Evolutionary conservation across 345 rosid genomes (phyloP).

Genomic region (Eucalyptus coolabah): DNA sequence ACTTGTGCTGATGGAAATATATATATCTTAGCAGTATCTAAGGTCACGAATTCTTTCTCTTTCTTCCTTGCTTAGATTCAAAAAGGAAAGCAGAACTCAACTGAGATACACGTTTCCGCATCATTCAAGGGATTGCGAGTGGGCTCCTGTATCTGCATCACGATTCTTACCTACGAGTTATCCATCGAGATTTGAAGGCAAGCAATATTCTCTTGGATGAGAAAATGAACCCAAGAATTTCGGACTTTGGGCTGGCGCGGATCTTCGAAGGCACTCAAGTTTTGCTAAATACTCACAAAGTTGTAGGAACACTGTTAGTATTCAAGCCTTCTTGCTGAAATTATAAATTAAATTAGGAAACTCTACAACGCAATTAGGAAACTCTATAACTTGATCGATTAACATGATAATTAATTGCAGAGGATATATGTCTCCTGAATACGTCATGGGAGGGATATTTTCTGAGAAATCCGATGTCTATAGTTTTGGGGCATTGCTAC

Average conservation of each 20-base stretch:
- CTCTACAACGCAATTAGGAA: neutral
- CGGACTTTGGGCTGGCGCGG: conserved; percentile 25
- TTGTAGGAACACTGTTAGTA: conserved; percentile 11
- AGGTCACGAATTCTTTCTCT: neutral
- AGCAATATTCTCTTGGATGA: conserved; percentile 16
- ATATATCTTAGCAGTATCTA: neutral
- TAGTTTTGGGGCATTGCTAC: too few species aligned
- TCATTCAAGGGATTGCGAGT: conserved; percentile 17
- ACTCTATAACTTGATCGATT: neutral
- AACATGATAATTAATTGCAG: neutral
- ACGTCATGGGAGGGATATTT: too few species aligned
- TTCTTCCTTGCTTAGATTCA: neutral
- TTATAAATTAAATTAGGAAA: neutral
- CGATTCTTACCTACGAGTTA: conserved; percentile 15
- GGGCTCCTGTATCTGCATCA: conserved; percentile 18
- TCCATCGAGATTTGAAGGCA: conserved; percentile 23
- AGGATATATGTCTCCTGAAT: neutral
- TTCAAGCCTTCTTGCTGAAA: neutral
- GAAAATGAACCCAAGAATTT: conserved; percentile 16
- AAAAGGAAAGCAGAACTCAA: neutral
- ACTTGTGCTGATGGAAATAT: neutral
- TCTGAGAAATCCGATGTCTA: too few species aligned
- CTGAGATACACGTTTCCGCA: conserved; percentile 12
- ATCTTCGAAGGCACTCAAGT: conserved; percentile 1
- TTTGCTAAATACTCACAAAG: neutral